Conservation (phyloP, 2,329 filamentous ascomycete genomes). For the Talaromyces funiculosus region DNA sequence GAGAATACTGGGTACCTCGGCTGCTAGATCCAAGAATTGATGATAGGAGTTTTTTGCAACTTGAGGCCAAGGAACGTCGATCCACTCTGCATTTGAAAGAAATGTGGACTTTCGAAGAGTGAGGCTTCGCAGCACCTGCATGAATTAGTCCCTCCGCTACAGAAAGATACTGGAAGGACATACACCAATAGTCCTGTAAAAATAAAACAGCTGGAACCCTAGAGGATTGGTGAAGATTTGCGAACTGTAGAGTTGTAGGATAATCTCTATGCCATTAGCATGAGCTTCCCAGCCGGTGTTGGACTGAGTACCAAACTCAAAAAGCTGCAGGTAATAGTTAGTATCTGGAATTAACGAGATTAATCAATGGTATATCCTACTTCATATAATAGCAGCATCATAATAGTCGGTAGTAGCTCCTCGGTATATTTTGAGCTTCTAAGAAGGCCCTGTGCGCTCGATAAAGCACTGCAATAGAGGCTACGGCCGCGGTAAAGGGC, state of each 20-base stretch:
- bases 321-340: background rate
- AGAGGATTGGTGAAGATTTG: background rate
- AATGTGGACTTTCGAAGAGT: constrained; percentile 3
- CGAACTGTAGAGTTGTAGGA: background rate
- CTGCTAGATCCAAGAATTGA: constrained; percentile 9
- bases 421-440: background rate
- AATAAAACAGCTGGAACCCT: constrained; percentile 7
- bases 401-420: constrained; percentile 1
- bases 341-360: background rate
- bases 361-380: background rate
- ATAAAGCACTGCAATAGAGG: constrained; percentile 7
- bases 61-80: background rate
- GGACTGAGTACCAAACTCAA: constrained; percentile 8
- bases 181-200: constrained; percentile 9
- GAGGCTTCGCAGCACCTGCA: constrained; percentile 5
- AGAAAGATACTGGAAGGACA: background rate
- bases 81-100: constrained; percentile 8
- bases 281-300: constrained; percentile 8
- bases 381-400: constrained; percentile 9
- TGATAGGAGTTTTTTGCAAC: constrained; percentile 3
- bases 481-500: background rate
- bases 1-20: background rate
- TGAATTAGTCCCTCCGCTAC: background rate
- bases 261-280: background rate
- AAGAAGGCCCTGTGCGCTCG: background rate